A percentile compares a stretch with the other conserved stretches of the same genome.
Conservation (phyloP, 495 filamentous ascomycete species). For the Jackrogersella multiformis region DNA sequence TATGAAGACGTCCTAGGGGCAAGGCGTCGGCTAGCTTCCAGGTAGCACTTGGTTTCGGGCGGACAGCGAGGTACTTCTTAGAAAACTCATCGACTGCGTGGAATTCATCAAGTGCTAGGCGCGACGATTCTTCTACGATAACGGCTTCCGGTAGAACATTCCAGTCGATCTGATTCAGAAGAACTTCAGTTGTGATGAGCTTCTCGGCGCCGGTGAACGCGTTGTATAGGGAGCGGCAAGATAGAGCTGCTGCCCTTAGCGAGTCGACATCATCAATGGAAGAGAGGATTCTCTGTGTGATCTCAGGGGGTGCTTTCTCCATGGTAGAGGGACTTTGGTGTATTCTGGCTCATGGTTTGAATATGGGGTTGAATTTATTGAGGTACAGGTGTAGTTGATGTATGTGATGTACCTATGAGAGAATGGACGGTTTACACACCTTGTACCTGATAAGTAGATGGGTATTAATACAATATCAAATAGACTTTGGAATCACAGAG, state of each 20-base stretch:
- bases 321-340: not conserved
- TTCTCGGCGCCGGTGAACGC: constrained; percentile 3
- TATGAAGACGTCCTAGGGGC: constrained; percentile 1
- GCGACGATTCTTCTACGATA: not conserved
- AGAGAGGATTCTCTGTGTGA: not conserved
- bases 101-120: not conserved
- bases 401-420: no score
- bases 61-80: not conserved
- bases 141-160: constrained; percentile 22
- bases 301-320: not conserved
- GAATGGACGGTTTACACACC: no score
- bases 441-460: no score
- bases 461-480: no score
- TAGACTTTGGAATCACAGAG: no score
- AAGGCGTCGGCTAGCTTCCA: constrained; percentile 18
- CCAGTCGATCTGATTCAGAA: constrained; percentile 5
- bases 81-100: not conserved
- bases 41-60: not conserved
- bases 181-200: constrained; percentile 3
- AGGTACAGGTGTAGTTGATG: no score
- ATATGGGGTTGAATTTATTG: no score
- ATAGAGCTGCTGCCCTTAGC: constrained; percentile 6
- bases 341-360: no score
- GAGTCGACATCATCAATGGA: not conserved
- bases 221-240: constrained; percentile 1